Conservation (phyloP, 1,284 basidiomycete genomes). For the Ustilago vetiveriae region DNA sequence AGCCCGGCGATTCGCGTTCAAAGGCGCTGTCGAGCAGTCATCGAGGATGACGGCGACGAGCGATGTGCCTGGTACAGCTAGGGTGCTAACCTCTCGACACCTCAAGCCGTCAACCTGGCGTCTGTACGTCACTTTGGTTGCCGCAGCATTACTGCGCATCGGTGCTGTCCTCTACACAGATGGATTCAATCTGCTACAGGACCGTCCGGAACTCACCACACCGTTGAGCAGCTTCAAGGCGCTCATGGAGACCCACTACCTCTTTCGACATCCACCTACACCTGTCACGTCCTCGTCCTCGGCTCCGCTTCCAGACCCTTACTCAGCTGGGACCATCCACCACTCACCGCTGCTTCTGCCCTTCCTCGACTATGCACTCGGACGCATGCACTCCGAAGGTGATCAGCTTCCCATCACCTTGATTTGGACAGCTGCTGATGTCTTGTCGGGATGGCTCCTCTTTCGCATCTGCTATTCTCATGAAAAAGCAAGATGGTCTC, state of each 20-base stretch:
- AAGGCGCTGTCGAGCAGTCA: neutral
- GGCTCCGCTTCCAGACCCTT: conserved; percentile 19
- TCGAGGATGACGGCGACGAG: conserved; percentile 8
- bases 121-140: conserved; percentile 17
- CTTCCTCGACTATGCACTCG: conserved; percentile 69
- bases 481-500: conserved; percentile 21
- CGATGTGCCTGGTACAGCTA: conserved; percentile 13
- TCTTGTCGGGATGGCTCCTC: conserved; percentile 68
- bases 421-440: conserved; percentile 79
- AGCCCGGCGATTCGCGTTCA: neutral
- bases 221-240: conserved; percentile 79
- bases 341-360: conserved; percentile 81
- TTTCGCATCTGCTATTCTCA: conserved; percentile 34
- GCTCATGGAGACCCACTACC: conserved; percentile 68
- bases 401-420: conserved; percentile 71
- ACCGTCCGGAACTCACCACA: conserved; percentile 78
- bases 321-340: conserved; percentile 28
- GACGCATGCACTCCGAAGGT: neutral
- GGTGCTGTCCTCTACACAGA: conserved; percentile 64
- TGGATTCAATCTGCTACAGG: conserved; percentile 64
- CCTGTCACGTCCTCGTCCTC: conserved; percentile 8
- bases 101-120: conserved; percentile 20
- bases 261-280: conserved; percentile 26
- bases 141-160: conserved; percentile 58
- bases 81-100: conserved; percentile 12